A percentile compares a stretch with the other conserved stretches of the same genome.
Evolutionary conservation across 73 alveolate species (phyloP).

Genomic region (Tetrahymena malaccensis): DNA sequence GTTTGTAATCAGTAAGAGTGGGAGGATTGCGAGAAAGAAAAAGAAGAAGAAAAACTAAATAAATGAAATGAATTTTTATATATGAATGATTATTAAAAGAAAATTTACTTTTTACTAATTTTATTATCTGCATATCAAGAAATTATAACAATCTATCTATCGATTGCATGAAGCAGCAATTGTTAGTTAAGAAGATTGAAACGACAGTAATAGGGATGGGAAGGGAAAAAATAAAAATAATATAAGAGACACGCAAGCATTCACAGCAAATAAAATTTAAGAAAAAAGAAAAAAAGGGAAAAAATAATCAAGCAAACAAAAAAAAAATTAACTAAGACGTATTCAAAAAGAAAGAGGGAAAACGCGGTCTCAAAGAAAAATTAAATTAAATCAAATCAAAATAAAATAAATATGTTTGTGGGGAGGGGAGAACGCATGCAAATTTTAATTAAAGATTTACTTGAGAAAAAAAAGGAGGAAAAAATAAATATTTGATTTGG

Average conservation of each 20-base stretch:
- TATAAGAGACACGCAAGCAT: neutral
- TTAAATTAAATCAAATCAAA: neutral
- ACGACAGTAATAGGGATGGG: neutral
- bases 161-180: neutral
- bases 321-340: neutral
- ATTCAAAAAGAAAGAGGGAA: neutral
- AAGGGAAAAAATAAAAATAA: neutral
- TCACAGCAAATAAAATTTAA: neutral
- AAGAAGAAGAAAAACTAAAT: neutral
- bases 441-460: neutral
- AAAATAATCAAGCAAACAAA: neutral
- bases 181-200: neutral
- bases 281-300: neutral
- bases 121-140: neutral
- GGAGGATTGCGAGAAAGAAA: neutral
- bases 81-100: neutral
- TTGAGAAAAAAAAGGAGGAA: neutral
- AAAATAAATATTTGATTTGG: neutral
- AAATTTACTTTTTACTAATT: neutral
- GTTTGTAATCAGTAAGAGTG: neutral
- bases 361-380: neutral
- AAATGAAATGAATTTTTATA: neutral
- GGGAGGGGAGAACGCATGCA: neutral
- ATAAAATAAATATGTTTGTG: neutral
- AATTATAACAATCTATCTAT: neutral